These are phyloP conservation scores for Eucalyptus grandis DNA, from an alignment of 345 rosid genomes.

Conservation along the genomic window DNA sequence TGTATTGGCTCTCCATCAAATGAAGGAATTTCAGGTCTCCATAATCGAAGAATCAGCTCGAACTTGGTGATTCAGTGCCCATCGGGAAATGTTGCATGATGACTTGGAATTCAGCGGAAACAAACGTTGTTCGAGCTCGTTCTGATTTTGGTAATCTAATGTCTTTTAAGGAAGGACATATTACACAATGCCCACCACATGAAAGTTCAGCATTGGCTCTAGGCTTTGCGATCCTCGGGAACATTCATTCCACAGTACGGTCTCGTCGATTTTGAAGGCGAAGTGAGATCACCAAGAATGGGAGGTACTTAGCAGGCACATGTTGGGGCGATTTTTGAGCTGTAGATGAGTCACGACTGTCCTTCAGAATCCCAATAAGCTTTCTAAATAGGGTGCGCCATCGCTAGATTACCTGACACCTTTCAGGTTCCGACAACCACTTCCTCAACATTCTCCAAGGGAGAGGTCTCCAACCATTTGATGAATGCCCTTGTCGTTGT, in stretches of 20 bases:
- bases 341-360: neutral
- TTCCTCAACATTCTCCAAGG: slow-evolving; percentile 51
- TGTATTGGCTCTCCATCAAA: neutral
- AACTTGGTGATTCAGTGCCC: neutral
- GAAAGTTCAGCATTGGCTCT: neutral
- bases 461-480: slow-evolving; percentile 42
- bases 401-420: slow-evolving; percentile 28
- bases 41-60: neutral
- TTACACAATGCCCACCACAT: neutral
- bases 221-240: neutral
- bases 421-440: slow-evolving; percentile 44
- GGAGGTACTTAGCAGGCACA: neutral
- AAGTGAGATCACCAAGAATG: neutral
- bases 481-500: slow-evolving; percentile 47
- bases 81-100: neutral
- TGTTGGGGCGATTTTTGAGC: neutral
- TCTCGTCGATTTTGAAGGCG: neutral
- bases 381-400: neutral
- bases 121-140: neutral
- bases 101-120: neutral
- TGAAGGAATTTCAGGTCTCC: neutral
- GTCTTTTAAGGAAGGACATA: neutral
- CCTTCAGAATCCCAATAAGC: neutral
- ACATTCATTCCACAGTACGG: neutral
- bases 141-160: neutral